These are phyloP conservation scores for Mycena citricolor DNA, from an alignment of 1,284 basidiomycete genomes.

Conservation along the genomic window DNA sequence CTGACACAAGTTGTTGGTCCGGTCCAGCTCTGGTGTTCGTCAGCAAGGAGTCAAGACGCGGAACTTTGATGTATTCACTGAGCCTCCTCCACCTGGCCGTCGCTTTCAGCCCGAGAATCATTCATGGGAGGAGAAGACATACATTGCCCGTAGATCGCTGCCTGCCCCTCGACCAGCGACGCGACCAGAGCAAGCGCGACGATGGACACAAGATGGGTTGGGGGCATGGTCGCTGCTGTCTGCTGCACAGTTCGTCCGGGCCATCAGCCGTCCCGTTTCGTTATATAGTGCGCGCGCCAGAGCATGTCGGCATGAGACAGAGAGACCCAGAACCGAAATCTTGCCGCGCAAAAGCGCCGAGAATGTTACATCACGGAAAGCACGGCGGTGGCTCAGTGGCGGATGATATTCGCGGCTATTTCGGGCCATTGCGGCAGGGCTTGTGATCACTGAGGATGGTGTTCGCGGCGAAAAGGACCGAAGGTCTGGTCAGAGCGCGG, in stretches of 20 bases:
- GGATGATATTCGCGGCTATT: slow-evolving; percentile 19
- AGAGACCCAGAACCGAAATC: slow-evolving; percentile 9
- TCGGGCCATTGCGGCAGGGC: too few relatives aligned
- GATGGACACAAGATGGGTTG: slow-evolving; percentile 2
- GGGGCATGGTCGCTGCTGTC: too few relatives aligned
- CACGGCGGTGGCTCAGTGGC: slow-evolving; percentile 1
- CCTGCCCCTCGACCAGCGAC: slow-evolving; percentile 8
- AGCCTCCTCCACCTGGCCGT: slow-evolving; percentile 5
- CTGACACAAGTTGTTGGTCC: slow-evolving; percentile 41
- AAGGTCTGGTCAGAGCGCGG: too few relatives aligned
- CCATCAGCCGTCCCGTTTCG: not conserved
- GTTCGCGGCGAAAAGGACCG: too few relatives aligned
- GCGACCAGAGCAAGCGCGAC: slow-evolving; percentile 3
- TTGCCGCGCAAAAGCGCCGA: slow-evolving; percentile 8
- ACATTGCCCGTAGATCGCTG: slow-evolving; percentile 8
- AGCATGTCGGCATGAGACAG: not conserved
- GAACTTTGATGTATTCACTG: not conserved
- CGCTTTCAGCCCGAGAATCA: slow-evolving; percentile 2
- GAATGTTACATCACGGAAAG: slow-evolving; percentile 4
- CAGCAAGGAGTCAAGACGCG: not conserved
- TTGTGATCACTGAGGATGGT: too few relatives aligned
- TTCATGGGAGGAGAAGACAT: not conserved
- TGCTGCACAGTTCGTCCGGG: slow-evolving; percentile 2
- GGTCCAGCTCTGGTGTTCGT: slow-evolving; percentile 32
- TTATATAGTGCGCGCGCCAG: slow-evolving; percentile 4